Evolutionary conservation across 2,329 filamentous ascomycete genomes (phyloP).

Genomic region (Penicillium sp.): DNA sequence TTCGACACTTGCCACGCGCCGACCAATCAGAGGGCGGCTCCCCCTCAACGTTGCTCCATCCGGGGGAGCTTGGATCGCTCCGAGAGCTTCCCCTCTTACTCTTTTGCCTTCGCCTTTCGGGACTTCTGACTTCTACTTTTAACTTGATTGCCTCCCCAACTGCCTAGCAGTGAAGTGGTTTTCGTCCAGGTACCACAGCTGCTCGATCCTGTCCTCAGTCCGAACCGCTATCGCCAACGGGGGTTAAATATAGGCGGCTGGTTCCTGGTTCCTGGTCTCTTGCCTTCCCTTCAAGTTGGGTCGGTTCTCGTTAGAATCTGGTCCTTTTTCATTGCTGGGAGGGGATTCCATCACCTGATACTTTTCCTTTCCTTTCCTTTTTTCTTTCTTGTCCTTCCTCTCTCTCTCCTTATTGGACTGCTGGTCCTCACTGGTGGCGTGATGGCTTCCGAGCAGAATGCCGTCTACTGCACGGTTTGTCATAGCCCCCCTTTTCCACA

Average conservation of each 20-base stretch:
- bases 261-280: conserved; percentile 2
- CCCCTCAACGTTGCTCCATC: background rate
- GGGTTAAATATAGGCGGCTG: conserved; percentile 1
- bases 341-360: too few species aligned
- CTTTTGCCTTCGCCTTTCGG: background rate
- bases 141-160: conserved; percentile 5
- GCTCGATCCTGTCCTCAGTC: conserved; percentile 15
- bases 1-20: background rate
- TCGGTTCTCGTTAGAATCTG: background rate
- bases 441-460: conserved; percentile 54
- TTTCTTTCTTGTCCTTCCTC: background rate
- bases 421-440: conserved; percentile 7
- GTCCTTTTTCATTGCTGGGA: background rate
- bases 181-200: conserved; percentile 30
- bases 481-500: conserved; percentile 5
- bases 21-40: too few species aligned
- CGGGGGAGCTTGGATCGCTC: too few species aligned
- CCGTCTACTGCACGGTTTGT: conserved; percentile 69
- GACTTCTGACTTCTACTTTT: background rate
- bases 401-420: too few species aligned
- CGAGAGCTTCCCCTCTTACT: background rate
- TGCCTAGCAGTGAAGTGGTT: conserved; percentile 20
- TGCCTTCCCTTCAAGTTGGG: background rate
- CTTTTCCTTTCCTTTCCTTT: conserved; percentile 8
- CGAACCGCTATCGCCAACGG: conserved; percentile 14